These are phyloP conservation scores for Neofusicoccum sp. DNA, from an alignment of 2,329 filamentous ascomycete species.

Conservation along the genomic window DNA sequence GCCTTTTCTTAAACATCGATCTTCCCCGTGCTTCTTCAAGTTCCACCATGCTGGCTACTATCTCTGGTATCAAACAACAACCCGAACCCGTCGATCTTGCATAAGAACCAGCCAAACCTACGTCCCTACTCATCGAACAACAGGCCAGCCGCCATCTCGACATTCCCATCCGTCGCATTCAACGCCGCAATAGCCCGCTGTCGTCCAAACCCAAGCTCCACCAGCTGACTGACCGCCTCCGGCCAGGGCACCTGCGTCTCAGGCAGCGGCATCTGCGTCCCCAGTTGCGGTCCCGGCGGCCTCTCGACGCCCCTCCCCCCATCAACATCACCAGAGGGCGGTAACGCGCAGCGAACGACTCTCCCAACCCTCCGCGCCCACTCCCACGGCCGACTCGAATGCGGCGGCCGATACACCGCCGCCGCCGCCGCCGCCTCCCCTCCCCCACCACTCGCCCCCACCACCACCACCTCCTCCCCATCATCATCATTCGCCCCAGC, in stretches of 20 bases:
- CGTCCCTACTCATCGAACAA: constrained; percentile 39
- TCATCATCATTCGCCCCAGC: constrained; percentile 42
- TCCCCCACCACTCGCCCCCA: too few species aligned
- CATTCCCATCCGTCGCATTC: constrained; percentile 49
- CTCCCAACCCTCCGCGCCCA: constrained; percentile 71
- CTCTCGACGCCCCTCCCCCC: constrained; percentile 17
- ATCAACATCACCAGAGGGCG: constrained; percentile 24
- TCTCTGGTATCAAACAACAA: too few species aligned
- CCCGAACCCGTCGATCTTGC: too few species aligned
- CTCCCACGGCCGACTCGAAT: constrained; percentile 62
- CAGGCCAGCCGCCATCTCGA: constrained; percentile 49
- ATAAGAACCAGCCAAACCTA: too few species aligned
- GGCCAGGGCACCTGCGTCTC: constrained; percentile 40
- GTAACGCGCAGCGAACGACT: constrained; percentile 32
- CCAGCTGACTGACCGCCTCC: constrained; percentile 42
- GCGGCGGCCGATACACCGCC: constrained; percentile 25
- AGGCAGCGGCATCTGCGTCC: constrained; percentile 28
- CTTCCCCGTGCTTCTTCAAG: too few species aligned
- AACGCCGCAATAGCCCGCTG: constrained; percentile 48
- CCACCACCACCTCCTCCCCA: constrained; percentile 51
- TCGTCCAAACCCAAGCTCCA: constrained; percentile 46
- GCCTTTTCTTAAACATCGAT: too few species aligned
- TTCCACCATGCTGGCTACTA: too few species aligned
- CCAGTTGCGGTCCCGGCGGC: background rate
- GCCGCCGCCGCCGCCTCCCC: too few species aligned